Evolutionary conservation across 1,139 yeast species (phyloP), one percentile per base, ranked within the genome.

Genomic region (Saccharomyces hybrid): DNA sequence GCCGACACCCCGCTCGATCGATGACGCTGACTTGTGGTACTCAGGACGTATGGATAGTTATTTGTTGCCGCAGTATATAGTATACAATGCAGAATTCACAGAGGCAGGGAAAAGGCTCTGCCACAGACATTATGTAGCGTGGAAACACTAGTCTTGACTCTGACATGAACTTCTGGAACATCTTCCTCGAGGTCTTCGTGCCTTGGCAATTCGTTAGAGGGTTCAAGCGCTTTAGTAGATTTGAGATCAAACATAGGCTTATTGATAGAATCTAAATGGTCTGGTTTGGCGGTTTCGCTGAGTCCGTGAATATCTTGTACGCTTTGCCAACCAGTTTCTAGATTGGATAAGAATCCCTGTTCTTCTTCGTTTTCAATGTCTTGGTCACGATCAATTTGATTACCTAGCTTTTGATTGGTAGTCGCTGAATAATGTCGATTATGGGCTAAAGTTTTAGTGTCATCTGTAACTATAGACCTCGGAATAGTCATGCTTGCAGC

Each of bases 91-190:
- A 19, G 44, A 38, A 11, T 11, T 56, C 63, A 70, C 56, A 71
- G 62, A 26, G 65, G 67, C 62, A 76, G 72, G 7, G 67, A 65
- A 56, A 68, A 74, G 28, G 67, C 67, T 8, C 56, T 55, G 14
- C 82, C 82, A 46, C 69, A 67, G 6, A 71, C 66, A 57, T 79
- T 79, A 59, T 79, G 82, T 29, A 78, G 64, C 50, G 70, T 68
- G 2, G 78, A 68, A 4, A 71, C 70, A 6, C 76, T 77, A 0
- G 81, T 76, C 50, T 77, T 67, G 8, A 77, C 74, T 23, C 79
- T 68, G 6, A 75, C 71, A 54, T 75, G 78, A 8, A 62, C 62
- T 51, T 74, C 78, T 16, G 49, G 47, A 47, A 67, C 57, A 31
- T 56, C 56, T 8, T 57, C 56, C 19, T 55, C 57, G n/a, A 49